Base-by-base conservation (phyloP, 805 yeast species). In the Schizosaccharomyces lindneri region DNA sequence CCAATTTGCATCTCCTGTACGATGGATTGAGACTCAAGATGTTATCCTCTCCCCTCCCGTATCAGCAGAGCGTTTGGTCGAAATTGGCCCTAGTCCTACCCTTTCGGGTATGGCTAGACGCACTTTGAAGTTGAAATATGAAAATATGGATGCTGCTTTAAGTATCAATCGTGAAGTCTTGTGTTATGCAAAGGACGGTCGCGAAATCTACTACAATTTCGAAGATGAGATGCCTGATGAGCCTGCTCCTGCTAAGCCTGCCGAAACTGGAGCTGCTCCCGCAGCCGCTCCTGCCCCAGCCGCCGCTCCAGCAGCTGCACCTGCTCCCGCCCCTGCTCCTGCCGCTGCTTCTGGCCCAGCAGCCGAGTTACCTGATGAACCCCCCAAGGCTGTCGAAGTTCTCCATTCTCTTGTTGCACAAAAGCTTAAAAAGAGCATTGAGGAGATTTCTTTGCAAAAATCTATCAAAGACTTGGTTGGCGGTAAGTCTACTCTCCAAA, bases 21-120 rank as follows among this genome's bases (percentile, higher is more conserved):
- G 97, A 79, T 93, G 99, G 97, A 93, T 94, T 73, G 98, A 94
- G 73, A 93, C 98, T 65, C 99, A 93, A 75, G 98, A 93, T 76
- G 97, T 93, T 63, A 85, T 93, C 72, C 80, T 93, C 72, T 93
- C 88, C 68, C 84, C 81, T 80, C 88, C 90, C 75, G 24, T 29
- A 9, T 51, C 57, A 29, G 85, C 97, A 64, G 98, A 94, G 76
- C 81, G 98, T 71, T 90, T 93, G 64, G 96, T 93, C 66, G 99
- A 93, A 75, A 87, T 93, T 66, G 99, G 99, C 62, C 99, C 99
- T 64, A 88, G 97, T 60, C 97, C 99, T 64, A 93, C 98, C 55
- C 79, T 93, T 72, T 93, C 97, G 51, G 97, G 97, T 67, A 93
- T 93, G 99, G 97, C 98, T 65, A 81, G 86, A 67, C 84, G 97